These are phyloP conservation scores for Alnus glutinosa DNA, from an alignment of 306 rosid species.

Conservation along the genomic window DNA sequence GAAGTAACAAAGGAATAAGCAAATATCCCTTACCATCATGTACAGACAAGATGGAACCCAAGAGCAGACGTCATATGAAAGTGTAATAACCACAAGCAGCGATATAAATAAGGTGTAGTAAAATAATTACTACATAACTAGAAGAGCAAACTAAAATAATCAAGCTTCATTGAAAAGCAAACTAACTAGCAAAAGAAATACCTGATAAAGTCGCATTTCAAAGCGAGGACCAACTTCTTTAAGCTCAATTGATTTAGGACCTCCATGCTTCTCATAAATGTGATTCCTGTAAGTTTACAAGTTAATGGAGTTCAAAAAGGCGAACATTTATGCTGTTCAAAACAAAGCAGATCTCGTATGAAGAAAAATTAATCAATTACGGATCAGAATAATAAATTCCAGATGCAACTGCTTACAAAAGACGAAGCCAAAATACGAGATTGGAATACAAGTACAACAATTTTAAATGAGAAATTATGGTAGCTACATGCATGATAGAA, in stretches of 20 bases:
- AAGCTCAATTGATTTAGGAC: conserved; percentile 77
- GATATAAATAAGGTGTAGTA: background rate
- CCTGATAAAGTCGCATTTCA: conserved; percentile 80
- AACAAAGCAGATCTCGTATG: background rate
- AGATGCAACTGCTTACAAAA: background rate
- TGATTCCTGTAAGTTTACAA: conserved; percentile 65
- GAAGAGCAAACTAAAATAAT: background rate
- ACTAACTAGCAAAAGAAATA: conserved; percentile 30
- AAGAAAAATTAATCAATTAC: too few relatives aligned
- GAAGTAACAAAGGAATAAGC: background rate
- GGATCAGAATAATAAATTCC: too few relatives aligned
- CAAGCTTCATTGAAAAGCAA: conserved; percentile 11
- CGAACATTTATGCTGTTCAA: background rate
- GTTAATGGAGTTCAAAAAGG: conserved; percentile 10
- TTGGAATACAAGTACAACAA: background rate
- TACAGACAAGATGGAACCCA: background rate
- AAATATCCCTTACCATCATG: background rate
- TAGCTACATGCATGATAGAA: background rate
- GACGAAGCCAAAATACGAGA: background rate
- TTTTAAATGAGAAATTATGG: background rate
- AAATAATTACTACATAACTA: background rate
- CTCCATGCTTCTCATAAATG: conserved; percentile 73
- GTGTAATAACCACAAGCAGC: background rate
- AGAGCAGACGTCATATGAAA: background rate
- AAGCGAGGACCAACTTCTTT: conserved; percentile 96